phyloP scores from a whole-genome alignment of 176 grass and related monocot species.

The Rhipidocladum racemiflorum region DNA sequence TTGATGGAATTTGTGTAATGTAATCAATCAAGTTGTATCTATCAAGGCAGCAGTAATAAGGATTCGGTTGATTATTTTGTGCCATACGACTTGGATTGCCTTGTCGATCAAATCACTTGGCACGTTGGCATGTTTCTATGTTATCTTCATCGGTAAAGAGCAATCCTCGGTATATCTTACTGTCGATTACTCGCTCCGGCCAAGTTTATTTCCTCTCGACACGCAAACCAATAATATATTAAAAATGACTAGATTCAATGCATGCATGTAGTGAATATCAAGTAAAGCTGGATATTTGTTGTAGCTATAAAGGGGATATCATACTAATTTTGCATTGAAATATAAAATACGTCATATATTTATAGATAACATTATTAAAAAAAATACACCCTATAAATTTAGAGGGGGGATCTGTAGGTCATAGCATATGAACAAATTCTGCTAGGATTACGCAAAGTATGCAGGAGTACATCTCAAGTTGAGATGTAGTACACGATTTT shows the following conservation, averaged over 20 bases:
- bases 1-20: conserved; percentile 15
- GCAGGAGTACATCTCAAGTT: conserved; percentile 13
- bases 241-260: too few species aligned
- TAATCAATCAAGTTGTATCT: conserved; percentile 13
- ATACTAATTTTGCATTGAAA: too few species aligned
- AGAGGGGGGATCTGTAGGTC: background rate
- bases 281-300: too few species aligned
- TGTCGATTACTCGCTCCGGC: background rate
- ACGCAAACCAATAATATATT: too few species aligned
- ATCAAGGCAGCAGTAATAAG: background rate
- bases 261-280: too few species aligned
- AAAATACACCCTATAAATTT: too few species aligned
- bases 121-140: conserved; percentile 38
- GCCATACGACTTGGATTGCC: conserved; percentile 28
- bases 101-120: conserved; percentile 13
- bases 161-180: conserved; percentile 20
- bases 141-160: background rate
- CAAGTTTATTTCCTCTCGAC: too few species aligned
- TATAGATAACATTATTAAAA: too few species aligned
- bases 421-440: conserved; percentile 16
- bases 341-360: too few species aligned
- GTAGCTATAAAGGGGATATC: too few species aligned
- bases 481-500: background rate
- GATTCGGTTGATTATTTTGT: background rate
- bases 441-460: background rate